Evolutionary conservation across 306 rosid species (phyloP).

Genomic region (Rubus idaeus): DNA sequence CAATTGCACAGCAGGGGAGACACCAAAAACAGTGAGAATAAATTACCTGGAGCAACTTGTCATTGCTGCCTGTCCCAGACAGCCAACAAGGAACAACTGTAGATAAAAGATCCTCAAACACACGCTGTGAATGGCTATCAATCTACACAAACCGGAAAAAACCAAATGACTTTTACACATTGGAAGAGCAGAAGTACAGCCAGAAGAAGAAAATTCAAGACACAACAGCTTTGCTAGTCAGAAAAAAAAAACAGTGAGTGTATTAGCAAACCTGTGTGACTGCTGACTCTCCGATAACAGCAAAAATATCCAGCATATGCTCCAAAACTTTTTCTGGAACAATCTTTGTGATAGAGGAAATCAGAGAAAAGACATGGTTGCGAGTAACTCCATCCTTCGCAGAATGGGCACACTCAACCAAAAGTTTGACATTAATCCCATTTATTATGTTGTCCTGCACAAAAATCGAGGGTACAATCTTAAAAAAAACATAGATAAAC

Average conservation of each 20-base stretch:
- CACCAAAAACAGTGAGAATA: constrained; percentile 17
- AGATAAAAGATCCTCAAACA: constrained; percentile 79
- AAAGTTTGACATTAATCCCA: constrained; percentile 46
- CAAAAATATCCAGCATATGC: constrained; percentile 65
- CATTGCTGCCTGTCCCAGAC: constrained; percentile 59
- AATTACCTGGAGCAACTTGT: constrained; percentile 68
- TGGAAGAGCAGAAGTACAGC: constrained; percentile 1
- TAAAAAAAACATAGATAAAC: constrained; percentile 7
- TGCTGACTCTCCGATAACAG: constrained; percentile 69
- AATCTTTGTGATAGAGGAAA: constrained; percentile 59
- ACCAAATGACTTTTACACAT: not conserved
- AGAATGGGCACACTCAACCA: constrained; percentile 65
- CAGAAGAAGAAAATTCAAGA: not conserved
- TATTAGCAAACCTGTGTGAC: constrained; percentile 67
- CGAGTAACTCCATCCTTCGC: constrained; percentile 55
- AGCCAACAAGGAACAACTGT: constrained; percentile 92
- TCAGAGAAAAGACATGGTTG: constrained; percentile 70
- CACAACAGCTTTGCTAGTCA: not conserved
- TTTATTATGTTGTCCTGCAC: constrained; percentile 48
- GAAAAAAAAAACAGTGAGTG: not conserved
- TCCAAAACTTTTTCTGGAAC: constrained; percentile 58
- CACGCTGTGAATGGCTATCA: constrained; percentile 75
- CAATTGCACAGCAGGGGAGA: constrained; percentile 10
- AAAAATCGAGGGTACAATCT: constrained; percentile 9
- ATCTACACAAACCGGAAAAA: constrained; percentile 36